A percentile compares a stretch with the other conserved stretches of the same genome.
These are phyloP conservation scores for Cryptosporidium andersoni DNA, from an alignment of 169 alveolate species.

Conservation along the genomic window DNA sequence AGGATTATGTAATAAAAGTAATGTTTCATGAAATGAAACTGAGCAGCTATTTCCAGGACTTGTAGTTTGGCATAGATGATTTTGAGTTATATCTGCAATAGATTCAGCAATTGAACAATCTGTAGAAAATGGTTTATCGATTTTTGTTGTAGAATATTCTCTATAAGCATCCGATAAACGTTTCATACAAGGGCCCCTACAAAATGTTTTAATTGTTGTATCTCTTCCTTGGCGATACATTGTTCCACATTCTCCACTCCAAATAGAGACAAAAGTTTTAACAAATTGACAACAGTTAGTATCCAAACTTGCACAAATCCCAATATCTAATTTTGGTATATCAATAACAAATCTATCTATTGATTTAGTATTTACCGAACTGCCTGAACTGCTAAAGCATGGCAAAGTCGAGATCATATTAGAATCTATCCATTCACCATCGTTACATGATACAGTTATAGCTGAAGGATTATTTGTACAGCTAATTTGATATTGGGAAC, in stretches of 20 bases:
- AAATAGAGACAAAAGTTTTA: slow-evolving; percentile 11
- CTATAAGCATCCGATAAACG: neutral
- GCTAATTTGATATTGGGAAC: slow-evolving; percentile 1
- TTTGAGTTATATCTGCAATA: slow-evolving; percentile 14
- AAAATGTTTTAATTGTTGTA: slow-evolving; percentile 53
- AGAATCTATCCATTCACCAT: slow-evolving; percentile 49
- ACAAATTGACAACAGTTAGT: slow-evolving; percentile 30
- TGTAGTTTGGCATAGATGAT: slow-evolving; percentile 31
- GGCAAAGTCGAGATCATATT: slow-evolving; percentile 28
- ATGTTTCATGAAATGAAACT: slow-evolving; percentile 58
- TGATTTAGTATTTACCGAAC: neutral
- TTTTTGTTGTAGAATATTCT: neutral
- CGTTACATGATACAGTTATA: slow-evolving; percentile 34
- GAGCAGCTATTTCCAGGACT: slow-evolving; percentile 11
- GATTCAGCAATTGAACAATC: slow-evolving; percentile 38
- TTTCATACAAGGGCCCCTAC: slow-evolving; percentile 61
- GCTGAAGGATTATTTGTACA: slow-evolving; percentile 11
- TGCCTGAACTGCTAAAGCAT: slow-evolving; percentile 10
- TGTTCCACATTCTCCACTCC: slow-evolving; percentile 66
- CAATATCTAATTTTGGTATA: neutral
- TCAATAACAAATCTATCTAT: slow-evolving; percentile 2
- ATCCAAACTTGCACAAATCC: slow-evolving; percentile 1
- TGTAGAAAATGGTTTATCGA: neutral
- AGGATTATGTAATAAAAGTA: slow-evolving; percentile 24
- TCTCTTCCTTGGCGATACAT: slow-evolving; percentile 70